These are phyloP conservation scores for Plasmopara muralis DNA, from an alignment of 352 stramenopile species.

Conservation along the genomic window DNA sequence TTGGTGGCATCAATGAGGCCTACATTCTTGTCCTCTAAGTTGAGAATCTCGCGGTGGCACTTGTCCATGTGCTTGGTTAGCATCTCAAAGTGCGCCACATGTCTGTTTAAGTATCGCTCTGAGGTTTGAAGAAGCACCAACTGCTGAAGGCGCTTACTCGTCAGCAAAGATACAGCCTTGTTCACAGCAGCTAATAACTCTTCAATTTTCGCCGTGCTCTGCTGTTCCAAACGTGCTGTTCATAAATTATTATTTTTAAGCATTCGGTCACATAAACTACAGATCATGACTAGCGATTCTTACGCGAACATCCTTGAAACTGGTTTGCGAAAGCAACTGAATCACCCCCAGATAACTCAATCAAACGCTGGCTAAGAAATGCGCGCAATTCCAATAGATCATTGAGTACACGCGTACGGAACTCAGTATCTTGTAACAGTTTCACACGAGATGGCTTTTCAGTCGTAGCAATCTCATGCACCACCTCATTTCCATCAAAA, in stretches of 20 bases:
- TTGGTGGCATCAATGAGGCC: constrained; percentile 54
- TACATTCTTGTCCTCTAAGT: constrained; percentile 67
- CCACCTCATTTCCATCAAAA: constrained; percentile 4
- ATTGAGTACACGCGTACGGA: constrained; percentile 56
- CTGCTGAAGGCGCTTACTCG: constrained; percentile 64
- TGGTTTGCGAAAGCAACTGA: constrained; percentile 69
- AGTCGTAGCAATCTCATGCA: constrained; percentile 4
- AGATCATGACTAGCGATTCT: constrained; percentile 5
- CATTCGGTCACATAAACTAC: neutral
- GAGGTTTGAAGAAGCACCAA: constrained; percentile 72
- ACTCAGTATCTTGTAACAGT: constrained; percentile 48
- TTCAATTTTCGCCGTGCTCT: constrained; percentile 47
- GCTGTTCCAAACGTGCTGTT: constrained; percentile 53
- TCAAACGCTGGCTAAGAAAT: constrained; percentile 51
- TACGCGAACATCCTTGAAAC: constrained; percentile 59
- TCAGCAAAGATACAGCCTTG: constrained; percentile 39
- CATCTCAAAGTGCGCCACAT: constrained; percentile 64
- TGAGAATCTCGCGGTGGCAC: constrained; percentile 51
- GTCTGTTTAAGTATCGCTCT: constrained; percentile 62
- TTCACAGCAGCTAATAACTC: constrained; percentile 35
- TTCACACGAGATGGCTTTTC: constrained; percentile 34
- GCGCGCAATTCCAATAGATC: constrained; percentile 65
- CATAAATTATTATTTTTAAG: constrained; percentile 9
- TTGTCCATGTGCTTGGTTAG: constrained; percentile 69
- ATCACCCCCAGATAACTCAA: constrained; percentile 37